Percentiles rank a stretch among this genome's conserved stretches.
Conservation (phyloP, 208 protist genomes). For the Acanthamoeba rhysodes region DNA sequence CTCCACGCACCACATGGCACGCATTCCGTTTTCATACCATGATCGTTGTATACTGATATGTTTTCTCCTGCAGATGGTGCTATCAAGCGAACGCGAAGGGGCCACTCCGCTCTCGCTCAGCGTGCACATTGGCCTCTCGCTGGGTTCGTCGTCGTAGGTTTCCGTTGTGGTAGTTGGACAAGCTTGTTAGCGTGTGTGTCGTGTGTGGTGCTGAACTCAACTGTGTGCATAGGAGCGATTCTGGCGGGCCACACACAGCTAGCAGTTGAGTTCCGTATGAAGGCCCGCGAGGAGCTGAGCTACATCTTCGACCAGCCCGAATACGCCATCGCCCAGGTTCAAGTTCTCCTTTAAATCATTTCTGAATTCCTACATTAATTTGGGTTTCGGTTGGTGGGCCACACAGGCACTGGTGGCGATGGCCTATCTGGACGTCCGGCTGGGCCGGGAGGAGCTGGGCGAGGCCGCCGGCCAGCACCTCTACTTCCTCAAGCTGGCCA, state of each 20-base stretch:
- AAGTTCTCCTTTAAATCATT: too few species aligned
- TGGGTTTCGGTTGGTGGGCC: background rate
- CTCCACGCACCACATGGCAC: too few species aligned
- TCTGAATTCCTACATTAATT: too few species aligned
- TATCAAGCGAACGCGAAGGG: background rate
- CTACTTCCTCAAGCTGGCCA: background rate
- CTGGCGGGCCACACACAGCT: background rate
- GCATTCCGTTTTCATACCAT: too few species aligned
- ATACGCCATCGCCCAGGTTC: background rate
- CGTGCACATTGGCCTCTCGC: background rate
- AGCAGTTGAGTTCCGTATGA: background rate
- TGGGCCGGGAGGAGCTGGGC: background rate
- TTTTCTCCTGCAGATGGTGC: background rate
- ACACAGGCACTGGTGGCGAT: background rate
- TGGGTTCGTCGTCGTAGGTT: background rate
- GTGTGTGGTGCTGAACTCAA: background rate
- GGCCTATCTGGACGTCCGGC: background rate
- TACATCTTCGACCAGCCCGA: background rate
- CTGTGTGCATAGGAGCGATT: background rate
- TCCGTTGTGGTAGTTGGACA: too few species aligned
- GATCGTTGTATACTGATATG: too few species aligned
- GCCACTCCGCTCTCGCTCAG: background rate
- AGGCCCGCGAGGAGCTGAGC: background rate
- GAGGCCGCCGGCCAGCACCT: background rate
- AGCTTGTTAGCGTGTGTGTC: too few species aligned